Conservation (phyloP, 1,139 yeast genomes). For the Yamadazyma membranifaciens region DNA sequence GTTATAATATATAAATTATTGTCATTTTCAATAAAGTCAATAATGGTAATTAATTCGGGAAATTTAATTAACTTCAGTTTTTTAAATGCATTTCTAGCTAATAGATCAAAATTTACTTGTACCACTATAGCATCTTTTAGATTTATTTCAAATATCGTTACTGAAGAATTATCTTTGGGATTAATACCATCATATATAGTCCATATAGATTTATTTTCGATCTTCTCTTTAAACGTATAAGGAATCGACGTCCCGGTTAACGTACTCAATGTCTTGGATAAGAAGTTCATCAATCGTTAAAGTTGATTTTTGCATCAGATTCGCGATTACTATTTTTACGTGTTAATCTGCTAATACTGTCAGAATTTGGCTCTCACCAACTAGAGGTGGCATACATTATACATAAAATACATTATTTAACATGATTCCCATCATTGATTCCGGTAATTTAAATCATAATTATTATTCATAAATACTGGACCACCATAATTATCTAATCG, state of each 20-base stretch:
- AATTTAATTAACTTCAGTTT: slow-evolving; percentile 68
- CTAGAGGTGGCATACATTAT: too few relatives aligned
- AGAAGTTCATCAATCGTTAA: slow-evolving; percentile 50
- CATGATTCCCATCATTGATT: background rate
- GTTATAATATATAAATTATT: slow-evolving; percentile 66
- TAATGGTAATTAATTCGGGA: slow-evolving; percentile 71
- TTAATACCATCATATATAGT: slow-evolving; percentile 46
- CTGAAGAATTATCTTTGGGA: slow-evolving; percentile 38
- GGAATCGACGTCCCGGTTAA: slow-evolving; percentile 58
- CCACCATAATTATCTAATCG: slow-evolving; percentile 4
- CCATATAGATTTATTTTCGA: slow-evolving; percentile 41
- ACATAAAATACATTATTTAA: too few relatives aligned
- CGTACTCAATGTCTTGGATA: slow-evolving; percentile 54
- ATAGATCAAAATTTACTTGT: slow-evolving; percentile 26
- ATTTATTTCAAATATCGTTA: slow-evolving; percentile 66
- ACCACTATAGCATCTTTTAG: slow-evolving; percentile 38
- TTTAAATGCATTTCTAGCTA: slow-evolving; percentile 64
- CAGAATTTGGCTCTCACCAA: too few relatives aligned
- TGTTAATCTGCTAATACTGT: too few relatives aligned
- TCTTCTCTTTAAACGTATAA: slow-evolving; percentile 49
- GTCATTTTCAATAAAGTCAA: slow-evolving; percentile 72
- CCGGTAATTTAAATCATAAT: slow-evolving; percentile 5
- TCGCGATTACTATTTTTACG: background rate
- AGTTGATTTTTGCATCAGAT: background rate
- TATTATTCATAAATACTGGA: slow-evolving; percentile 6